Evolutionary conservation across 2,329 filamentous ascomycete species (phyloP).

Genomic region (Alternaria panax): DNA sequence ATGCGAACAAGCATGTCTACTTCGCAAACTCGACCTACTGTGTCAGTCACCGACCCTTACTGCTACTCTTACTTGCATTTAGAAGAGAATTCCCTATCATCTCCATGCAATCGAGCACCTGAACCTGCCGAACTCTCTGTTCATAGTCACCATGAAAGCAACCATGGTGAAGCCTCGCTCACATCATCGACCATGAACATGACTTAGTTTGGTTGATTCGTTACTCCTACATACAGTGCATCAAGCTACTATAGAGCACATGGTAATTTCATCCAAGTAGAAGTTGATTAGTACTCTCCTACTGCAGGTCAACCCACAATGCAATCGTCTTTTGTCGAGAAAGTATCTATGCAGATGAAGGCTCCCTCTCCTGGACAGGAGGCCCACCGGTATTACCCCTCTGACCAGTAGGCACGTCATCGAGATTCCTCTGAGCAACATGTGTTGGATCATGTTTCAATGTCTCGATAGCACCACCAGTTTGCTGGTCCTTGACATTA

Average conservation of each 20-base stretch:
- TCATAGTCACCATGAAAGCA: no score
- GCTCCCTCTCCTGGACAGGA: constrained; percentile 47
- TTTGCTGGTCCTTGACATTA: constrained; percentile 16
- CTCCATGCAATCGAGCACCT: no score
- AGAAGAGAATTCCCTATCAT: background rate
- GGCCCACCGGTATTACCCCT: constrained; percentile 42
- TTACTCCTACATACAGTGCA: background rate
- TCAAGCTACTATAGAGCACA: no score
- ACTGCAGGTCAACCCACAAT: background rate
- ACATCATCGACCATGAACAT: background rate
- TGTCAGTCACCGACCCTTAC: no score
- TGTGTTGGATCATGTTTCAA: constrained; percentile 46
- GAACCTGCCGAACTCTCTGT: no score
- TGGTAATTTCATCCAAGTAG: background rate
- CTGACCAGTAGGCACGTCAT: constrained; percentile 45
- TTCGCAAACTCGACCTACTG: no score
- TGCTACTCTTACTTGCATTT: no score
- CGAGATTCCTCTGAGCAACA: constrained; percentile 49
- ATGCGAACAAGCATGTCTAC: no score
- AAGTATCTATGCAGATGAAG: constrained; percentile 11
- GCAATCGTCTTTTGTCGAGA: background rate
- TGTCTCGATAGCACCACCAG: constrained; percentile 18
- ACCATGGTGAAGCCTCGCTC: no score
- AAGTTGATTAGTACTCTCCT: background rate
- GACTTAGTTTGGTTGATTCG: background rate